Base-by-base conservation (phyloP, 2,329 filamentous ascomycete genomes). In the Neofusicoccum kwambonambiense region DNA sequence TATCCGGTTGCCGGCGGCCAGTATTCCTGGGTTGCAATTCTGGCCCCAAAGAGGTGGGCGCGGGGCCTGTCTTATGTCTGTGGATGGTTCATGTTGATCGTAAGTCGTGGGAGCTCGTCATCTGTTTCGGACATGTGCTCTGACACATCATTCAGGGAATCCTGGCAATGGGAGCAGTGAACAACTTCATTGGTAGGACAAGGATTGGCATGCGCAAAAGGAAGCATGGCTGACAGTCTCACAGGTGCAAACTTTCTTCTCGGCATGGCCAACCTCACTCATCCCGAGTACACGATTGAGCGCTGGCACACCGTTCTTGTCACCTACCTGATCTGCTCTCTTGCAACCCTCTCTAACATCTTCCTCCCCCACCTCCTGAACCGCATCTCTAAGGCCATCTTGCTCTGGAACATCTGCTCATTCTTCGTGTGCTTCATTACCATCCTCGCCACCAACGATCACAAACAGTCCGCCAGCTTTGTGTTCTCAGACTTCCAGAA, bases 21-120 rank as follows among this genome's bases (percentile, higher is more conserved):
- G 69, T 87, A 87, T 69, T 83, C 79, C 0, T 85, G 85, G 84
- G 84, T 86, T 15, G 84, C 83, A 3, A 81, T 86, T 1, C 75
- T 87, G 6, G 82, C 84, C 4, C 85, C 85, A 2, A 79, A 70
- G 12, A 70, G 67, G 65, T 71, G 71, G 67, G 75, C 76, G 5
- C 69, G 75, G 66, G 74, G 73, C 6, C 71, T 78, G 35, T 74
- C 72, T 12, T 79, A 79, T 65, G 69, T 79, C 45, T 76, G 76
- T 54, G 77, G 78, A 22, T 79, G 77, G 77, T 75, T 73, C 66
- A 75, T 77, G 73, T 62, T 74, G 39, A 75, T 74, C 19, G 54
- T 57, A 17, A 57, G 52, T 27, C 27, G 4, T 5, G 27, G 27
- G 27, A 45, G 13, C 4, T 2, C 4, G 5, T 5, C 15, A 0